A percentile compares a stretch with the other conserved stretches of the same genome.
These are phyloP conservation scores for Penicillium chermesinum DNA, from an alignment of 495 filamentous ascomycete genomes.

Conservation along the genomic window DNA sequence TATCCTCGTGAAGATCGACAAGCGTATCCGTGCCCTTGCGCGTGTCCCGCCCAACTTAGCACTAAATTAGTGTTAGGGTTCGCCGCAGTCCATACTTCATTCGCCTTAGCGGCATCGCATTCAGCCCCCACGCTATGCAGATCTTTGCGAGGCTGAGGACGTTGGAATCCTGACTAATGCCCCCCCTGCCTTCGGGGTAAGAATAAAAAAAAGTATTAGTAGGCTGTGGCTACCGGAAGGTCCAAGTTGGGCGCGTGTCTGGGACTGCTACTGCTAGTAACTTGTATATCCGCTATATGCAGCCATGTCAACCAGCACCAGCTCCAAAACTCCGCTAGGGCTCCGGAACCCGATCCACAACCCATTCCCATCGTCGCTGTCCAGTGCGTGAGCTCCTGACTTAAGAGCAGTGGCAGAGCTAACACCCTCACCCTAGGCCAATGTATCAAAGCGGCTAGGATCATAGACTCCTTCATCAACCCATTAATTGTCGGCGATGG, in stretches of 20 bases:
- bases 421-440: constrained; percentile 9
- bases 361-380: constrained; percentile 15
- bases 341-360: constrained; percentile 14
- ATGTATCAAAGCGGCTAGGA: constrained; percentile 17
- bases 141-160: background rate
- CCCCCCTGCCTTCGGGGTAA: constrained; percentile 1
- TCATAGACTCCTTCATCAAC: constrained; percentile 19
- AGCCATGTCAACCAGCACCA: constrained; percentile 3
- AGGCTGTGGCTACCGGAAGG: too few species aligned
- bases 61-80: too few species aligned
- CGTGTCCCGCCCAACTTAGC: too few species aligned
- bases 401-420: background rate
- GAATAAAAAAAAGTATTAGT: too few species aligned
- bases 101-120: background rate
- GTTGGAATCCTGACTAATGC: constrained; percentile 2
- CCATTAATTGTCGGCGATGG: constrained; percentile 8
- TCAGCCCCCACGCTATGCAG: background rate
- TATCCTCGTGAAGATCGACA: too few species aligned
- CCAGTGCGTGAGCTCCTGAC: constrained; percentile 3
- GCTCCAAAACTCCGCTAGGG: background rate
- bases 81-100: too few species aligned
- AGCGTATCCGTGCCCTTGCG: too few species aligned
- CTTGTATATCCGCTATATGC: background rate
- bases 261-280: background rate
- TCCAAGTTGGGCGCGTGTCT: too few species aligned